Percentiles rank a stretch among this genome's conserved stretches.
Conservation (phyloP, 208 protist genomes). For the Crithidia expoeki region DNA sequence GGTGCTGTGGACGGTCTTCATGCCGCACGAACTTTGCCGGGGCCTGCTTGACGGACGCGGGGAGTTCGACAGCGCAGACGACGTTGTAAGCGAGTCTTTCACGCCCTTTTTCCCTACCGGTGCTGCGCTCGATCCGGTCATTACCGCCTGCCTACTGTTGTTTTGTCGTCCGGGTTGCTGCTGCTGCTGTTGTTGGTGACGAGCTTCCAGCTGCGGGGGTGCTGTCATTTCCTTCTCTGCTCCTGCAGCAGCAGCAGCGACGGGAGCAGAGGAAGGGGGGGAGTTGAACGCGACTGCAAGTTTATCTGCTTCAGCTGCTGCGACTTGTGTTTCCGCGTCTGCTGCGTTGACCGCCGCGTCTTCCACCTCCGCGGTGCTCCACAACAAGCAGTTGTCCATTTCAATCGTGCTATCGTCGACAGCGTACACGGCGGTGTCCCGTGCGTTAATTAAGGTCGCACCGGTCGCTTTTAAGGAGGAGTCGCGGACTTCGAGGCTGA, state of each 20-base stretch:
- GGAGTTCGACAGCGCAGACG: no score
- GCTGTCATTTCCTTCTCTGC: no score
- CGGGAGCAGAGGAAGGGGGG: no score
- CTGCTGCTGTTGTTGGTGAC: not conserved
- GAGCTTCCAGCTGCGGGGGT: not conserved
- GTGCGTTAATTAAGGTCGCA: constrained; percentile 47
- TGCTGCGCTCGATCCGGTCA: no score
- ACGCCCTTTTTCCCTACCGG: no score
- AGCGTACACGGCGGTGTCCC: constrained; percentile 65
- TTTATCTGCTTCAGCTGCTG: not conserved
- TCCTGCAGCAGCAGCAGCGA: not conserved
- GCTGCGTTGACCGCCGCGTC: constrained; percentile 17
- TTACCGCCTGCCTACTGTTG: no score
- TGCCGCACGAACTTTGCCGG: constrained; percentile 39
- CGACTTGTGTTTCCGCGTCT: not conserved
- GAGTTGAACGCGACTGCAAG: no score
- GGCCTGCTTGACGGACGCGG: not conserved
- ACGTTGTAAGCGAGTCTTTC: no score
- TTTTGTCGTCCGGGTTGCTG: not conserved
- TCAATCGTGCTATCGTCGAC: constrained; percentile 60
- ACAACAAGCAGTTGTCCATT: constrained; percentile 55
- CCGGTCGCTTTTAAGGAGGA: constrained; percentile 49
- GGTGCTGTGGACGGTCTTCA: constrained; percentile 57
- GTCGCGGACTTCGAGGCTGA: constrained; percentile 66
- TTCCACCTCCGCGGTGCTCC: constrained; percentile 37